These are phyloP conservation scores for Hylodesmum podocarpum DNA, from an alignment of 306 rosid genomes.

Conservation along the genomic window DNA sequence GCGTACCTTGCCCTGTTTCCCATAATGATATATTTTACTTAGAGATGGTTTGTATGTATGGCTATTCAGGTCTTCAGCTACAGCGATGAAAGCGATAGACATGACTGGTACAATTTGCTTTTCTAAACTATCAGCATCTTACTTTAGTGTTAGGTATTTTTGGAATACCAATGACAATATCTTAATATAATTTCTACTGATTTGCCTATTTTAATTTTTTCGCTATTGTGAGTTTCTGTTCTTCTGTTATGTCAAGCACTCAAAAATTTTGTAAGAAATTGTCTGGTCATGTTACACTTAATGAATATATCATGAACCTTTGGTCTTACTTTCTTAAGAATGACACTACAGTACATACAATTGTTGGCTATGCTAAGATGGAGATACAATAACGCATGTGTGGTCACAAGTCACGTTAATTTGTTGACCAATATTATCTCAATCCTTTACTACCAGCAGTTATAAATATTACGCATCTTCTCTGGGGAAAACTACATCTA, in stretches of 20 bases:
- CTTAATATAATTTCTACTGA: not conserved
- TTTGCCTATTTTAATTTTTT: not conserved
- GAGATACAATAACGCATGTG: conserved; percentile 7
- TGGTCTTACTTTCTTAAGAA: not conserved
- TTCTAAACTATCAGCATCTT: conserved; percentile 10
- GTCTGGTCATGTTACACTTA: conserved; percentile 25
- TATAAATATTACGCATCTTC: not conserved
- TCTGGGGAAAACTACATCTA: not conserved
- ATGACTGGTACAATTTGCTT: conserved; percentile 49
- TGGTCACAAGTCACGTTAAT: not conserved
- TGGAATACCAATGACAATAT: conserved; percentile 7
- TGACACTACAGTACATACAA: not conserved
- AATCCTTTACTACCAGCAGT: not conserved
- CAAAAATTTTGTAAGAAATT: conserved; percentile 11
- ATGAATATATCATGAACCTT: conserved; percentile 1
- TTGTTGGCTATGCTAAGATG: not conserved
- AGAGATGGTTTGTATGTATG: conserved; percentile 32
- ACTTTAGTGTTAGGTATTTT: not conserved
- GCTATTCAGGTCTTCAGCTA: conserved; percentile 53
- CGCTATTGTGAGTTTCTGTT: conserved; percentile 5
- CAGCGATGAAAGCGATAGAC: conserved; percentile 51
- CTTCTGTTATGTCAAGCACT: conserved; percentile 1
- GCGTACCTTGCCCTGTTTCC: conserved; percentile 15
- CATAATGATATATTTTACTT: conserved; percentile 19
- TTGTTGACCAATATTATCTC: not conserved